Base-by-base conservation (phyloP, 2,329 filamentous ascomycete genomes). In the Clonostachys rosea region DNA sequence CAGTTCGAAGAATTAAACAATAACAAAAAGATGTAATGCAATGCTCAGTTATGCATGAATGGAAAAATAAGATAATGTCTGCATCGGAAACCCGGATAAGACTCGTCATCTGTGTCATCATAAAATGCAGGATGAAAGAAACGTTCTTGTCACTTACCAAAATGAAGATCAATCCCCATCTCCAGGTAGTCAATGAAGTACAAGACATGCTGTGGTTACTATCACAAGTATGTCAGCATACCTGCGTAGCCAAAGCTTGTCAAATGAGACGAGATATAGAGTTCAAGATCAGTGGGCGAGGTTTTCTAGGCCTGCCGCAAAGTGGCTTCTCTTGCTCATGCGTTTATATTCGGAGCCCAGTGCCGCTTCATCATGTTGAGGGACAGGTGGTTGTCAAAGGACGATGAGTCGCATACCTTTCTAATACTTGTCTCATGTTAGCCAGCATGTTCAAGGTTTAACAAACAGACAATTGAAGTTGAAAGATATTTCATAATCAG, bases 231-330 rank as follows among this genome's bases (percentile, higher is more conserved):
- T 30, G 24, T 30, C 24, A 30, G 24, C 24, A 30, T 30, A 30
- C 24, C 9, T 30, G 24, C 24, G 24, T 30, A 5, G 9, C 9
- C 24, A 30, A 30, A 10, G 24, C 24, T 30, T 30, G 24, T 30
- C 24, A 30, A 30, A 30, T 30, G 24, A 30, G 24, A 30, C 36
- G 12, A 11, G 3, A 16, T 51, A 11, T 39, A 39, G 24, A 30
- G 24, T 30, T 30, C 24, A 30, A 39, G 59, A 72, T 95, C 91
- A 95, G 91, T 92, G 88, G 91, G 89, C 90, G 84, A 95, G 91
- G 91, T 95, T 96, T 96, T 95, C 90, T 95, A 96, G 89, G 91
- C 91, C 90, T 95, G 90, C 89, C 90, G 71, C 89, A 89, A 88
- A 80, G 72, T 89, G 90, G 89, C 82, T 87, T 81, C 83, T 91